Conservation (phyloP, 2,329 filamentous ascomycete genomes). For the Trichophyton benhamiae region DNA sequence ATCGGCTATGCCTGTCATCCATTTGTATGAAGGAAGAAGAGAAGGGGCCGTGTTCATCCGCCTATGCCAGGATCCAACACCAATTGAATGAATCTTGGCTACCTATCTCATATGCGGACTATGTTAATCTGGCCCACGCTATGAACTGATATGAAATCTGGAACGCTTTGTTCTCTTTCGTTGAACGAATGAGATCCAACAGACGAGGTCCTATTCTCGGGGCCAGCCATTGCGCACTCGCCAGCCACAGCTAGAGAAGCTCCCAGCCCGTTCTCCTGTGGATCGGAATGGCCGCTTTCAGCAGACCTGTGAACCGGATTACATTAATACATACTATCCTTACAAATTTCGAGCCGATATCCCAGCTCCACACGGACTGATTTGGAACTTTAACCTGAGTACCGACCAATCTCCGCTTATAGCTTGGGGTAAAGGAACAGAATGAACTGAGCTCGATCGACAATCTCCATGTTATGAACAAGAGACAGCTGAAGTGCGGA, state of each 20-base stretch:
- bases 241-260: neutral
- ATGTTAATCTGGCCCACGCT: neutral
- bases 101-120: neutral
- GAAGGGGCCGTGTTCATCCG: neutral
- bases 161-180: neutral
- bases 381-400: neutral
- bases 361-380: neutral
- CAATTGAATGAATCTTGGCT: conserved; percentile 3
- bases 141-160: neutral
- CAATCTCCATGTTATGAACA: neutral
- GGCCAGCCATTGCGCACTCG: neutral
- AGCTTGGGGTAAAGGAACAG: neutral
- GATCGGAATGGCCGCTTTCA: neutral
- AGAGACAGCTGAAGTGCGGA: neutral
- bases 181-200: neutral
- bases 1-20: neutral
- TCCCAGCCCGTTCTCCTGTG: neutral
- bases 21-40: neutral
- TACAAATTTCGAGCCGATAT: neutral
- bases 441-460: neutral
- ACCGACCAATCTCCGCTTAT: neutral
- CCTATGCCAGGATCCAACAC: neutral
- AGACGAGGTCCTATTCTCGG: neutral
- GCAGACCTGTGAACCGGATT: neutral
- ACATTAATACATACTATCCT: neutral